Conservation (phyloP, 2,329 filamentous ascomycete genomes). For the Aspergillus novofumigatus region DNA sequence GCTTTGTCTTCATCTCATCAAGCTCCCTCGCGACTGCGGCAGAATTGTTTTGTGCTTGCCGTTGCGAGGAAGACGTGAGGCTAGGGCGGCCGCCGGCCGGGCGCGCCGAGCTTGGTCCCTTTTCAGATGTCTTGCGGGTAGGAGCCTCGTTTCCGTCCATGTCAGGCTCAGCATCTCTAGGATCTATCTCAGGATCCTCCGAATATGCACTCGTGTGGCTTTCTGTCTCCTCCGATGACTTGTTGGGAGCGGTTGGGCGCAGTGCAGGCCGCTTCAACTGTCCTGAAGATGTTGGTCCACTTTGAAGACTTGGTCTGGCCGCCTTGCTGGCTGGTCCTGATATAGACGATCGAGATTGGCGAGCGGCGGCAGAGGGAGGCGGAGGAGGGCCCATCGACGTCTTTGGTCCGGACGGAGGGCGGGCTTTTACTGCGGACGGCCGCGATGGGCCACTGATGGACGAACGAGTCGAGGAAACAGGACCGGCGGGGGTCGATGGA, state of each 20-base stretch:
- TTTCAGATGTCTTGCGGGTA: slow-evolving; percentile 19
- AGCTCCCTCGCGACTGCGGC: slow-evolving; percentile 61
- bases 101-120: slow-evolving; percentile 21
- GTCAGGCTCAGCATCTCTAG: slow-evolving; percentile 22
- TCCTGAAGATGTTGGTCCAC: slow-evolving; percentile 19
- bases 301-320: slow-evolving; percentile 29
- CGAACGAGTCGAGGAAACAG: slow-evolving; percentile 50
- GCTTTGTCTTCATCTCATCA: slow-evolving; percentile 83
- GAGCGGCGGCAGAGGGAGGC: slow-evolving; percentile 26
- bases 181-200: slow-evolving; percentile 28
- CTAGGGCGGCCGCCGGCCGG: slow-evolving; percentile 22
- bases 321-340: slow-evolving; percentile 29
- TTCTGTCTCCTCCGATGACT: slow-evolving; percentile 24
- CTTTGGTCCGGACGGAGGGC: slow-evolving; percentile 54
- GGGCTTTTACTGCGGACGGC: slow-evolving; percentile 53
- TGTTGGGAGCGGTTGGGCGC: slow-evolving; percentile 24
- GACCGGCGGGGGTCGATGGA: slow-evolving; percentile 52
- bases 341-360: slow-evolving; percentile 38
- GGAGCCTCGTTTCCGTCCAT: slow-evolving; percentile 16
- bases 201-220: slow-evolving; percentile 22
- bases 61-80: slow-evolving; percentile 30
- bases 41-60: slow-evolving; percentile 41
- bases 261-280: slow-evolving; percentile 32
- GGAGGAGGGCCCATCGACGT: slow-evolving; percentile 66
- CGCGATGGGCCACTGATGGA: slow-evolving; percentile 44